Conservation (phyloP, 371 early-diverging fungal species). For the Rhizopus delemar region DNA sequence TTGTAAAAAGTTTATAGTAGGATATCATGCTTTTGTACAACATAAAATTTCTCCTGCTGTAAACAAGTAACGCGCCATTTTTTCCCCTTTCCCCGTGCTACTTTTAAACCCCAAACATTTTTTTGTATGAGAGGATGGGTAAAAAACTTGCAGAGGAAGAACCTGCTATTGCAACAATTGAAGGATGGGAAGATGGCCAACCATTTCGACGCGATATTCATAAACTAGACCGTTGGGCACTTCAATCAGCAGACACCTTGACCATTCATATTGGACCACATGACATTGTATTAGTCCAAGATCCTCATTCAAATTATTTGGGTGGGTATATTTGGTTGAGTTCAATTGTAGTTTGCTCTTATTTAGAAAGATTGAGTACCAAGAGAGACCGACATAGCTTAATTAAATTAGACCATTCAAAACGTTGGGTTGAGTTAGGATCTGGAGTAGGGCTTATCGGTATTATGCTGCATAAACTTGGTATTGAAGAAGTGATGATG, state of each 20-base stretch:
- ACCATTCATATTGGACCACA: constrained; percentile 43
- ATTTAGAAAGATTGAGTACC: constrained; percentile 33
- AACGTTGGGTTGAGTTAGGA: constrained; percentile 55
- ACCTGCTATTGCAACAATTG: constrained; percentile 43
- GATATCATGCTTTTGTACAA: too few relatives aligned
- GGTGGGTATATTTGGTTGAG: constrained; percentile 53
- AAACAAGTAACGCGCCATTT: too few relatives aligned
- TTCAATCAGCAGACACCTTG: constrained; percentile 51
- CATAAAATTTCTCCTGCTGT: too few relatives aligned
- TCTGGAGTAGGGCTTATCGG: constrained; percentile 57
- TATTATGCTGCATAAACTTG: constrained; percentile 48
- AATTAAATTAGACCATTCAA: constrained; percentile 40
- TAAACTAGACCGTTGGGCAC: constrained; percentile 57
- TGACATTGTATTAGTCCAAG: constrained; percentile 46
- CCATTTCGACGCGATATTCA: constrained; percentile 36
- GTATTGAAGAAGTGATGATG: constrained; percentile 44
- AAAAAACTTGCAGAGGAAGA: constrained; percentile 29
- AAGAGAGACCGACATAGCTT: constrained; percentile 34
- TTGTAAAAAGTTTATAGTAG: too few relatives aligned
- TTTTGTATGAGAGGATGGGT: constrained; percentile 3
- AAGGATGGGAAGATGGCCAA: constrained; percentile 58
- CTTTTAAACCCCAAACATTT: too few relatives aligned
- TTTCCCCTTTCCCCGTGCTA: too few relatives aligned
- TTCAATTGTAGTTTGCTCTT: constrained; percentile 50
- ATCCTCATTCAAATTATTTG: constrained; percentile 51